Base-by-base conservation (phyloP, 371 early-diverging fungal species). In the Mucor lusitanicus region DNA sequence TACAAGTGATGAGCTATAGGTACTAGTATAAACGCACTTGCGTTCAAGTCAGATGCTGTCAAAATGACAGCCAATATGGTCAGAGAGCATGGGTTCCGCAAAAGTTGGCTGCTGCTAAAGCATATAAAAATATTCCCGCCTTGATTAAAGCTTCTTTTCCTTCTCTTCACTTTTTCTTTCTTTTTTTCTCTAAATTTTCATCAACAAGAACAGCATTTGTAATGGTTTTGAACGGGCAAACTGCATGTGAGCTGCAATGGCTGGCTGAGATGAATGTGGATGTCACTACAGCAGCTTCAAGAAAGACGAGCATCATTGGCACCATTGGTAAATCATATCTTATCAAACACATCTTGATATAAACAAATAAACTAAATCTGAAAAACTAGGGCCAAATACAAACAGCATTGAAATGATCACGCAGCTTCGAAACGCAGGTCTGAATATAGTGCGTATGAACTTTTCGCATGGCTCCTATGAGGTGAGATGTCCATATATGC, bases 381-480 rank as follows among this genome's bases (percentile, higher is more conserved):
- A 3, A 15, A n/a, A 33, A 15, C 21, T 72, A 86, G 94, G 94
- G 15, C 94, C 94, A 53, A 90, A 89, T 61, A 92, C 94, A 60
- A 92, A 94, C 83, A 86, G 76, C 30, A 90, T 93, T 37, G 95
- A 96, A 76, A 90, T 87, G 87, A 82, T 97, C 53, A 88, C 87
- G 37, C 86, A 92, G 76, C 86, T 97, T 65, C 88, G 94, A 70
- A 86, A 93, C 68, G 93, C 94, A 6, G 99, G 99, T 55, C 92
- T 99, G 89, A 96, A 94, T 80, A 92, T 99, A 64, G 94, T 92
- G 53, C 92, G 99, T 67, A 91, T 94, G 93, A 81, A 84, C 88
- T 97, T 98, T 74, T 96, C 96, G 33, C 98, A 98, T 82, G 98
- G 98, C 32, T 87, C 91, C 59, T 91, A 98, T 79, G 97, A 95